These are phyloP conservation scores for Gonium pectorale DNA, from an alignment of 139 green algal species.

Conservation along the genomic window DNA sequence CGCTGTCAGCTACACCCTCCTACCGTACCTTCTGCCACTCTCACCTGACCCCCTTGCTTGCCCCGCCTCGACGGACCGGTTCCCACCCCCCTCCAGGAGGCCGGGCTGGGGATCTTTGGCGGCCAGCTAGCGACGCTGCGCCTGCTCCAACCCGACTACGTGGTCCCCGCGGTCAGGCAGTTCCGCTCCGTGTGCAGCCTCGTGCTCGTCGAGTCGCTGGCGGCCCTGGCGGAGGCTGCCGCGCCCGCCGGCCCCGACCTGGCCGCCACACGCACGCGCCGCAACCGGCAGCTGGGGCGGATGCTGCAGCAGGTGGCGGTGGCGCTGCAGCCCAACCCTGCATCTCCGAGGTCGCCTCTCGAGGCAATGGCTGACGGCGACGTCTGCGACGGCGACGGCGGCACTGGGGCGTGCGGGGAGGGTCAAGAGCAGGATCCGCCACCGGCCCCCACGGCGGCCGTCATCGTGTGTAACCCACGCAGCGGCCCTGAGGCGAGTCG, in stretches of 20 bases:
- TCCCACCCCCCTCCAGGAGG: too few species aligned
- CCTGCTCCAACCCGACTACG: background rate
- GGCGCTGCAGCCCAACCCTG: background rate
- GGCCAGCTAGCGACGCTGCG: too few species aligned
- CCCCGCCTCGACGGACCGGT: too few species aligned
- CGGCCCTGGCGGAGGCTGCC: background rate
- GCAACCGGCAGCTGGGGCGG: background rate
- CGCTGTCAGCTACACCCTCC: background rate
- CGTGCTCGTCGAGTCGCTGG: background rate
- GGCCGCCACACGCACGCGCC: background rate
- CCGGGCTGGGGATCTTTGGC: too few species aligned
- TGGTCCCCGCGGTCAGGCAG: background rate
- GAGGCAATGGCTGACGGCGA: too few species aligned
- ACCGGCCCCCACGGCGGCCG: background rate
- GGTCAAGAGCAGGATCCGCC: background rate
- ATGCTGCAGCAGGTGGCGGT: background rate
- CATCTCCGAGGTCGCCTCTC: too few species aligned
- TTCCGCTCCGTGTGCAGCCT: background rate
- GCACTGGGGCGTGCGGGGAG: too few species aligned
- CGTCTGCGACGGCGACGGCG: too few species aligned
- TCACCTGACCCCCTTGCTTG: background rate
- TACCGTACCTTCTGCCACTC: background rate
- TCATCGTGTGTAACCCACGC: conserved; percentile 17
- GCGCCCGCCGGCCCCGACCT: background rate
- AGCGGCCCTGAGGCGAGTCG: background rate